These are phyloP conservation scores for Solanum habrochaites DNA, from an alignment of 257 asterid species.

Conservation along the genomic window DNA sequence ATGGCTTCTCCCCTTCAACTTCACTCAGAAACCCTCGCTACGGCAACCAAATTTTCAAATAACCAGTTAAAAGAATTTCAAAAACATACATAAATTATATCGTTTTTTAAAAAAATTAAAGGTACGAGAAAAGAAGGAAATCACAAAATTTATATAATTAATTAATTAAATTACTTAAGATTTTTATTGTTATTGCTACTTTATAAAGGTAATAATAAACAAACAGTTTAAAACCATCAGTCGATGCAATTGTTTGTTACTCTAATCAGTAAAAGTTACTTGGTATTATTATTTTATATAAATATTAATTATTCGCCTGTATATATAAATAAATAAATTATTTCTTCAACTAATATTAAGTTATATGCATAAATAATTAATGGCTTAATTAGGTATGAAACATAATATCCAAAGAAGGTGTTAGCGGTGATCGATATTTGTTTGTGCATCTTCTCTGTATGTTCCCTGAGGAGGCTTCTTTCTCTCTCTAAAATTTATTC, in stretches of 20 bases:
- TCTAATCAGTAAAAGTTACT: no score
- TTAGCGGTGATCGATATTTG: neutral
- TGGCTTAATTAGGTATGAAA: neutral
- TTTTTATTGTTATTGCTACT: no score
- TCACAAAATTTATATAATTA: no score
- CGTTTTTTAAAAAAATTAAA: no score
- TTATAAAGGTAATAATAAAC: no score
- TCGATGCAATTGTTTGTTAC: no score
- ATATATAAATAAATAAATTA: neutral
- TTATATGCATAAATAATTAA: neutral
- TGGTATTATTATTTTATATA: neutral
- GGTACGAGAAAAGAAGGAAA: no score
- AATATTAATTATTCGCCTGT: neutral
- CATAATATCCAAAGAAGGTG: neutral
- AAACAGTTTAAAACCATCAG: neutral
- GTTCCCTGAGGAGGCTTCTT: slow-evolving; percentile 16
- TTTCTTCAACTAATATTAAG: neutral
- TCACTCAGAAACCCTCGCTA: neutral
- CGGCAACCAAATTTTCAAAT: neutral
- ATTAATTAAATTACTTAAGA: no score
- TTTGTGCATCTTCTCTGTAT: neutral
- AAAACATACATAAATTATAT: no score
- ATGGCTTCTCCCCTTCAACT: neutral
- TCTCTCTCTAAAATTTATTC: neutral
- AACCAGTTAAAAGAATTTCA: no score